Evolutionary conservation across 768 basidiomycete genomes (phyloP).

Genomic region (Termitomyces sp.): DNA sequence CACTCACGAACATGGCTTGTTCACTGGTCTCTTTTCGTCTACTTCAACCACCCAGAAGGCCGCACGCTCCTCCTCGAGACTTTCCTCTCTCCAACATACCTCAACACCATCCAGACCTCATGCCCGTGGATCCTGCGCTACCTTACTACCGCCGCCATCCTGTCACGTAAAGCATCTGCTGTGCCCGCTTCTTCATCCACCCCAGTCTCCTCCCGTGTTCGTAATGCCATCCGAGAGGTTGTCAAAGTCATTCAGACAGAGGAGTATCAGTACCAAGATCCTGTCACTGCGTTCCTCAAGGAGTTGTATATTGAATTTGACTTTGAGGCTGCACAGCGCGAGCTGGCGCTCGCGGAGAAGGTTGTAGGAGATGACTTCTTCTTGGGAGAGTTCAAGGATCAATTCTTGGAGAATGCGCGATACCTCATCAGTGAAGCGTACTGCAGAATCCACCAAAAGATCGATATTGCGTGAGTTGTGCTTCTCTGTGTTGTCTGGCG

Average conservation of each 20-base stretch:
- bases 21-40: constrained; percentile 98
- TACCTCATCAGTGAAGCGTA: constrained; percentile 97
- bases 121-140: constrained; percentile 95
- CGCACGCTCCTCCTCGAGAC: constrained; percentile 91
- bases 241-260: constrained; percentile 94
- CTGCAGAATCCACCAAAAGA: constrained; percentile 93
- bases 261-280: constrained; percentile 94
- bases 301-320: constrained; percentile 95
- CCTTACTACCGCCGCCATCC: constrained; percentile 88
- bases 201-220: constrained; percentile 65
- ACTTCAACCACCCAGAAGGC: constrained; percentile 94
- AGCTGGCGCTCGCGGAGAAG: constrained; percentile 71
- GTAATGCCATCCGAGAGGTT: constrained; percentile 86
- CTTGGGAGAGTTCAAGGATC: constrained; percentile 83
- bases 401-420: constrained; percentile 95
- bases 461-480: constrained; percentile 70
- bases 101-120: constrained; percentile 97
- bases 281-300: constrained; percentile 89
- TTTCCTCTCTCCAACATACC: constrained; percentile 94
- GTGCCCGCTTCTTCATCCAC: constrained; percentile 36
- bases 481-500: neutral
- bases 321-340: constrained; percentile 89
- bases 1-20: constrained; percentile 95
- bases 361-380: constrained; percentile 94
- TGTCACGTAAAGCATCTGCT: constrained; percentile 76